Evolutionary conservation across 352 stramenopile genomes (phyloP).

Genomic region (Pythium rishiriense): DNA sequence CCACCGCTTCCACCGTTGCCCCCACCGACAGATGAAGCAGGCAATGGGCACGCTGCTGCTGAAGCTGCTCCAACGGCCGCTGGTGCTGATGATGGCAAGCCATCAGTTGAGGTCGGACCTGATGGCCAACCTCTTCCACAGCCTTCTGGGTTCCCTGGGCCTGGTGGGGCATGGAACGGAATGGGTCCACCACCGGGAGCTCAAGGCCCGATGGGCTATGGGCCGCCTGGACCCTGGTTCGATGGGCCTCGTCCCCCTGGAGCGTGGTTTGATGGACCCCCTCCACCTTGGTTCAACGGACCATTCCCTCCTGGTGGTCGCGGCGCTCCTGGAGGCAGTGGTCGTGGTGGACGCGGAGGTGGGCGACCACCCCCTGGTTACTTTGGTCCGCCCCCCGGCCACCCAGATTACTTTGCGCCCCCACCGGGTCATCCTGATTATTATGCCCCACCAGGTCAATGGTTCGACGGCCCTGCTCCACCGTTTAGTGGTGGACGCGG

Average conservation of each 20-base stretch:
- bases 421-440: constrained; percentile 75
- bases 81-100: neutral
- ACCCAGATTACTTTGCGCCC: constrained; percentile 73
- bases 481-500: constrained; percentile 46
- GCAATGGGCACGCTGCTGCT: constrained; percentile 19
- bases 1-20: constrained; percentile 42
- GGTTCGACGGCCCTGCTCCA: constrained; percentile 64
- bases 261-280: constrained; percentile 74
- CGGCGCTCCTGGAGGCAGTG: constrained; percentile 40
- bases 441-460: constrained; percentile 65
- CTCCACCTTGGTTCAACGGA: constrained; percentile 78
- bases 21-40: constrained; percentile 19
- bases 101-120: constrained; percentile 2
- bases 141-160: constrained; percentile 18
- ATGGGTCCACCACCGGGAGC: constrained; percentile 42
- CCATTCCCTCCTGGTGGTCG: constrained; percentile 61
- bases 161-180: constrained; percentile 29
- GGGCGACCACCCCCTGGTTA: constrained; percentile 64
- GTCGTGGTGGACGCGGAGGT: constrained; percentile 41
- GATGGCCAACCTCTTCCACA: constrained; percentile 8
- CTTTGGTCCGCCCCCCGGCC: constrained; percentile 57
- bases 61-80: neutral
- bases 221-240: constrained; percentile 64
- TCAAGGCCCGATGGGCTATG: constrained; percentile 52
- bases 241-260: constrained; percentile 67